phyloP scores from a whole-genome alignment of 2,329 filamentous ascomycete species.

The Neonectria magnoliae region DNA sequence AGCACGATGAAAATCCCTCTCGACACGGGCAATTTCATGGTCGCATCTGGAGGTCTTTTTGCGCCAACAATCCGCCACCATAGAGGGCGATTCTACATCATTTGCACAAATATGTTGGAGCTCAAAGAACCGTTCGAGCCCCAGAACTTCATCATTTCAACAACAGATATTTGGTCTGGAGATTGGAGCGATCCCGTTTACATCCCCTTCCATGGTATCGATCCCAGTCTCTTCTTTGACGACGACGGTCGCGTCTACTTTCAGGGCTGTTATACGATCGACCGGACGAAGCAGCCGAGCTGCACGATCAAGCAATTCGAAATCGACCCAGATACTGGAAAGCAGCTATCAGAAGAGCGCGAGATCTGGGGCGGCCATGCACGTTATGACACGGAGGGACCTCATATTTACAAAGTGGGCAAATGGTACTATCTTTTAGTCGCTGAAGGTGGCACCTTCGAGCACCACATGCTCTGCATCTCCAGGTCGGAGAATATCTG shows the following conservation, averaged over 20 bases:
- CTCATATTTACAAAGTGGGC: slow-evolving; percentile 56
- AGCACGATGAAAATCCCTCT: slow-evolving; percentile 18
- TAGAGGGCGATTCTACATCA: slow-evolving; percentile 39
- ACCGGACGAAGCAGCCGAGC: slow-evolving; percentile 14
- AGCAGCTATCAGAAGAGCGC: slow-evolving; percentile 30
- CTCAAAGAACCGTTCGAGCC: not conserved
- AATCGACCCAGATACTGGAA: slow-evolving; percentile 34
- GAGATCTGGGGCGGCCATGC: slow-evolving; percentile 33
- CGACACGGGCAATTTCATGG: slow-evolving; percentile 27
- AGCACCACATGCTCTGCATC: slow-evolving; percentile 40
- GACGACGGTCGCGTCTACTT: slow-evolving; percentile 47
- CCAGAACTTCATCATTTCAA: slow-evolving; percentile 38
- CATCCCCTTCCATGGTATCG: slow-evolving; percentile 54
- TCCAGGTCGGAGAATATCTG: slow-evolving; percentile 36
- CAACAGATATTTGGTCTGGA: slow-evolving; percentile 36
- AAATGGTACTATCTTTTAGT: slow-evolving; percentile 56
- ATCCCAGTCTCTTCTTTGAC: slow-evolving; percentile 56
- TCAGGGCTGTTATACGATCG: slow-evolving; percentile 30
- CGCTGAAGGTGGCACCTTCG: slow-evolving; percentile 54
- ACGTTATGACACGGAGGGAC: slow-evolving; percentile 39
- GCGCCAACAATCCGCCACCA: slow-evolving; percentile 39
- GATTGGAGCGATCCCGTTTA: slow-evolving; percentile 45
- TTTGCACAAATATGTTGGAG: slow-evolving; percentile 37
- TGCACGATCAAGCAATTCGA: slow-evolving; percentile 41
- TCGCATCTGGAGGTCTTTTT: slow-evolving; percentile 31